Percentiles rank a stretch among this genome's conserved stretches.
Conservation (phyloP, 805 yeast species). For the Sugiyamaella marilandica region DNA sequence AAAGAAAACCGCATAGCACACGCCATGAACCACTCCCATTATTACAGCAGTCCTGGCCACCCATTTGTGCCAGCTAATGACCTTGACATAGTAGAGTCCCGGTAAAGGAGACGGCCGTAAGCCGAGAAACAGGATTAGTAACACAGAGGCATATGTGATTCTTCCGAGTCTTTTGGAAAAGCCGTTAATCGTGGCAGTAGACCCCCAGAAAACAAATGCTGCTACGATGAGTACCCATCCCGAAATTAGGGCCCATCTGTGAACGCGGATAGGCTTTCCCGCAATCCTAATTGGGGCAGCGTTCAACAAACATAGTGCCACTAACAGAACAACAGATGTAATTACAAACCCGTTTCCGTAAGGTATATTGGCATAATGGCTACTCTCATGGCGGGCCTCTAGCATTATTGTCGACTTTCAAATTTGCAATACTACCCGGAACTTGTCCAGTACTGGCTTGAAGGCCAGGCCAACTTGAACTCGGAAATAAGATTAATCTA, state of each 20-base stretch:
- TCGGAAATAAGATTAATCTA: too few relatives aligned
- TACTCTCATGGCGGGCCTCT: not conserved
- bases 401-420: too few relatives aligned
- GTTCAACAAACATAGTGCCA: slow-evolving; percentile 11
- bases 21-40: slow-evolving; percentile 61
- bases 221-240: slow-evolving; percentile 51
- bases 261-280: slow-evolving; percentile 3
- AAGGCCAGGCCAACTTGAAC: too few relatives aligned
- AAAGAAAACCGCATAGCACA: slow-evolving; percentile 49
- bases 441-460: too few relatives aligned
- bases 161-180: slow-evolving; percentile 78
- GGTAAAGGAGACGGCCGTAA: slow-evolving; percentile 86
- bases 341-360: slow-evolving; percentile 19
- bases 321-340: slow-evolving; percentile 11
- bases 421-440: too few relatives aligned
- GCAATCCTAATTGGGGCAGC: slow-evolving; percentile 5
- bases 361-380: slow-evolving; percentile 19
- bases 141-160: slow-evolving; percentile 68
- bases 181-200: slow-evolving; percentile 40
- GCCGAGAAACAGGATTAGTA: slow-evolving; percentile 68
- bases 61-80: slow-evolving; percentile 88
- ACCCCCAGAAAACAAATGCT: slow-evolving; percentile 46
- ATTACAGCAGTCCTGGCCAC: slow-evolving; percentile 69
- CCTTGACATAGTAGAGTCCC: slow-evolving; percentile 59
- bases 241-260: slow-evolving; percentile 5